phyloP scores from a whole-genome alignment of 768 basidiomycete species.

The Auricularia heimuer region DNA sequence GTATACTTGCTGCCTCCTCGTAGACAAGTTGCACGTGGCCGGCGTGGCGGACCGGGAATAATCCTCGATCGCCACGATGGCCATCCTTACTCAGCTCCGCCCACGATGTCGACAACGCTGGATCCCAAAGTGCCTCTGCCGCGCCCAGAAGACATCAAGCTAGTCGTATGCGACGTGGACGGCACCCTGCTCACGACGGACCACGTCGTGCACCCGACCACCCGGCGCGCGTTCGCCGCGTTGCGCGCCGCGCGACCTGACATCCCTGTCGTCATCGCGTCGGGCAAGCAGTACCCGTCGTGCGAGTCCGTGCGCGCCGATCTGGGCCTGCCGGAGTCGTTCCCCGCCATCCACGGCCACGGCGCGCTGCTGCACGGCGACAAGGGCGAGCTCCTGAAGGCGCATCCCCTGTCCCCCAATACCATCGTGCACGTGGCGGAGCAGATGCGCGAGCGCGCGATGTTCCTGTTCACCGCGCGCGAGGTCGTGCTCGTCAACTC shows the following conservation, averaged over 20 bases:
- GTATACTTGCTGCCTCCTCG: too few relatives aligned
- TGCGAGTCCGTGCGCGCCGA: slow-evolving; percentile 6
- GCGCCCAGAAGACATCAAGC: slow-evolving; percentile 6
- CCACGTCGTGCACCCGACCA: slow-evolving; percentile 7
- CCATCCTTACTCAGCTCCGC: too few relatives aligned
- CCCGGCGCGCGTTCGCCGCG: slow-evolving; percentile 2
- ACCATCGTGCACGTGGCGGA: slow-evolving; percentile 4
- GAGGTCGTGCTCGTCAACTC: slow-evolving; percentile 2
- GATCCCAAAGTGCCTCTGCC: neutral
- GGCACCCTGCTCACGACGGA: slow-evolving; percentile 7
- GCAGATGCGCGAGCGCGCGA: slow-evolving; percentile 1
- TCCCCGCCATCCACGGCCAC: slow-evolving; percentile 8
- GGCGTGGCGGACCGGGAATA: too few relatives aligned
- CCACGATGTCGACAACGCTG: neutral
- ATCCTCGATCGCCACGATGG: too few relatives aligned
- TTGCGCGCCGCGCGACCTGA: slow-evolving; percentile 5
- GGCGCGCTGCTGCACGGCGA: slow-evolving; percentile 6
- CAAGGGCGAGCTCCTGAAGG: neutral
- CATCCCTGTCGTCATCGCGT: slow-evolving; percentile 9
- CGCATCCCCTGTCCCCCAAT: neutral
- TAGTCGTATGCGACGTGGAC: slow-evolving; percentile 9
- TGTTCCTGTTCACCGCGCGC: slow-evolving; percentile 7
- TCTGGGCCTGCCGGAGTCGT: slow-evolving; percentile 4
- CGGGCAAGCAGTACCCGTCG: slow-evolving; percentile 7
- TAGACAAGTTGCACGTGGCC: too few relatives aligned